Evolutionary conservation across 2,329 filamentous ascomycete species (phyloP).

Genomic region (Aurifilum marmelostoma): DNA sequence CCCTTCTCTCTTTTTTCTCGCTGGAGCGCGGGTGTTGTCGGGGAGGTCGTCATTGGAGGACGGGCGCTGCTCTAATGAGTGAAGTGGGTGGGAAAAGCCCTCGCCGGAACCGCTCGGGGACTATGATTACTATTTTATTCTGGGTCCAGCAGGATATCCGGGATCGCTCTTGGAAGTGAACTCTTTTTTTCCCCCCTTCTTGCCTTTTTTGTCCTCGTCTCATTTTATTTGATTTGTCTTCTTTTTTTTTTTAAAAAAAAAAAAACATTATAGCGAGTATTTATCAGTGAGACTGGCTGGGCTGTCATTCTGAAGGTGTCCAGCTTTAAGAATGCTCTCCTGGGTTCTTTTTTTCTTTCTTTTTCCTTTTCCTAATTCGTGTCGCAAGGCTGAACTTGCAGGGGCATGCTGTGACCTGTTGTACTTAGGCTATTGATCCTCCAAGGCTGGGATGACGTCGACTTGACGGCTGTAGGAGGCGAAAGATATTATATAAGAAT

Average conservation of each 20-base stretch:
- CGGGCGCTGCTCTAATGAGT: too few relatives aligned
- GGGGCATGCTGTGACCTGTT: too few relatives aligned
- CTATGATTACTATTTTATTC: background rate
- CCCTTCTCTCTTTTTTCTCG: too few relatives aligned
- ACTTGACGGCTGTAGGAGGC: too few relatives aligned
- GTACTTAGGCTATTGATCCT: background rate
- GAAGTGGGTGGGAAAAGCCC: too few relatives aligned
- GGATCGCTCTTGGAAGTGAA: conserved; percentile 16
- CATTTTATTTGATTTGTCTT: background rate
- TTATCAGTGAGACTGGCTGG: background rate
- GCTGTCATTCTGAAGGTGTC: too few relatives aligned
- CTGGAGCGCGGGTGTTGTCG: background rate
- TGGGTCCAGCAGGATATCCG: background rate
- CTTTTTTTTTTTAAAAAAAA: too few relatives aligned
- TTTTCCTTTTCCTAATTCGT: too few relatives aligned
- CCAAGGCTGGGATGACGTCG: background rate
- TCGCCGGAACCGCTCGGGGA: background rate
- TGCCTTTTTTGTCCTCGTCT: background rate
- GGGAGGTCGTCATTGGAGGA: background rate
- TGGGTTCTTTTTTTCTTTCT: too few relatives aligned
- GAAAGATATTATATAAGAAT: too few relatives aligned
- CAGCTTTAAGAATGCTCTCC: too few relatives aligned
- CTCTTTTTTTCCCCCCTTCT: background rate
- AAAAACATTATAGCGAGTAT: background rate
- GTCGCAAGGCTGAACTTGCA: background rate